Evolutionary conservation across 345 rosid species (phyloP).

Genomic region (Bretschneidera sinensis): DNA sequence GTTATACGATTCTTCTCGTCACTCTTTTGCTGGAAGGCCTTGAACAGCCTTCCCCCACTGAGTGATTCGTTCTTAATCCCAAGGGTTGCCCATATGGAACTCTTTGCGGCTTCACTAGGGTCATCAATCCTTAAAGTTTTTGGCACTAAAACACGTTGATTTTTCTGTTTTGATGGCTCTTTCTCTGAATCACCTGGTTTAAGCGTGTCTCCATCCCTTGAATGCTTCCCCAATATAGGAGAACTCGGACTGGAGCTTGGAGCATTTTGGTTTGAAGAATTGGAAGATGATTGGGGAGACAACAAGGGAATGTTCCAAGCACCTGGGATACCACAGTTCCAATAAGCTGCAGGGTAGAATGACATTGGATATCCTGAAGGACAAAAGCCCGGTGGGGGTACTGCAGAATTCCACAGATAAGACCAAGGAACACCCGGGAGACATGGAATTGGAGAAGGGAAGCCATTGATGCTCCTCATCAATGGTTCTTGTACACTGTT

Average conservation of each 20-base stretch:
- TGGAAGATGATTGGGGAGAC: conserved; percentile 41
- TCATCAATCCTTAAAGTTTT: conserved; percentile 73
- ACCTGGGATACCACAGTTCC: conserved; percentile 40
- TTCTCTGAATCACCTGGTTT: conserved; percentile 28
- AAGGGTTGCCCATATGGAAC: conserved; percentile 70
- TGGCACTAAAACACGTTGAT: conserved; percentile 52
- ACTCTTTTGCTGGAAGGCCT: conserved; percentile 52
- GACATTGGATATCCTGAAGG: conserved; percentile 65
- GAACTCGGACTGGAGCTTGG: conserved; percentile 37
- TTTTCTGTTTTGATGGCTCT: conserved; percentile 40
- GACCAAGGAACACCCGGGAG: conserved; percentile 78
- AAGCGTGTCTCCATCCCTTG: conserved; percentile 44
- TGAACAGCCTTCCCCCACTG: conserved; percentile 44
- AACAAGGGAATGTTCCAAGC: conserved; percentile 62
- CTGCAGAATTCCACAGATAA: conserved; percentile 56
- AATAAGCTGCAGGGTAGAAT: conserved; percentile 58
- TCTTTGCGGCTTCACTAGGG: conserved; percentile 68
- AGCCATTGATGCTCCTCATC: conserved; percentile 37
- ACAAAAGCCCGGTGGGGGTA: conserved; percentile 55
- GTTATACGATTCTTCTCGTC: conserved; percentile 32
- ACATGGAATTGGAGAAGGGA: conserved; percentile 43
- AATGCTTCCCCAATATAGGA: conserved; percentile 62
- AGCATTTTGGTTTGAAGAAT: conserved; percentile 33
- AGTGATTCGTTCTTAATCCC: conserved; percentile 55
- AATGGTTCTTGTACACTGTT: conserved; percentile 27